Evolutionary conservation across 1,284 basidiomycete genomes (phyloP).

Genomic region (Porphyrellus sp.): DNA sequence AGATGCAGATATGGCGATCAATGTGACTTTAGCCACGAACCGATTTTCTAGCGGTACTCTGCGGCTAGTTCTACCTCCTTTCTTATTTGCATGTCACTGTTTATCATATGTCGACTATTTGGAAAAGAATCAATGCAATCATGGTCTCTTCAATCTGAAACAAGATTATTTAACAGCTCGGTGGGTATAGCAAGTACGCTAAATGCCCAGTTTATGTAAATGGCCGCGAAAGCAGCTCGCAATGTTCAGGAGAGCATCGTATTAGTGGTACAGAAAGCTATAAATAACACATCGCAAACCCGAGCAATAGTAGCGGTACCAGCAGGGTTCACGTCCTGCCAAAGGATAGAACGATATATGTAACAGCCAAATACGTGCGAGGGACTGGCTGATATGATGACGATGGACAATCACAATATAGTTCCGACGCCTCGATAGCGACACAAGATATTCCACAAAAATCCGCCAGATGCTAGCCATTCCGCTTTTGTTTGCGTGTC

Average conservation of each 20-base stretch:
- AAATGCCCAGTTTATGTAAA: neutral
- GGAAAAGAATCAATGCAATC: conserved; percentile 9
- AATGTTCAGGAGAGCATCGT: conserved; percentile 24
- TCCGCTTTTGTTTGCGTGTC: conserved; percentile 43
- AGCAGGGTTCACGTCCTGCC: conserved; percentile 23
- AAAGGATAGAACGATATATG: conserved; percentile 34
- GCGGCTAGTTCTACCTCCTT: neutral
- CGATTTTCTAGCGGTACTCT: conserved; percentile 30
- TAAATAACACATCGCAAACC: conserved; percentile 39
- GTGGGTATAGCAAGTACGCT: neutral
- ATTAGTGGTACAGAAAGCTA: conserved; percentile 37
- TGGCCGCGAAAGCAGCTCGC: conserved; percentile 13
- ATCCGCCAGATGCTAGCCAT: conserved; percentile 34
- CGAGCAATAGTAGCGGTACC: conserved; percentile 28
- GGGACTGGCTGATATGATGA: conserved; percentile 16
- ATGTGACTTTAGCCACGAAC: conserved; percentile 76
- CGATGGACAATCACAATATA: conserved; percentile 34
- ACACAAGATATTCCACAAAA: conserved; percentile 32
- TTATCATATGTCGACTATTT: conserved; percentile 15
- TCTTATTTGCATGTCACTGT: conserved; percentile 18
- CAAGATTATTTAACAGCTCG: conserved; percentile 13
- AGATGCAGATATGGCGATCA: conserved; percentile 84
- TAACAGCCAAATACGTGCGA: conserved; percentile 27
- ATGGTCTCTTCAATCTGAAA: neutral
- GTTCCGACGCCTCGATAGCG: conserved; percentile 26